Base-by-base conservation (phyloP, 441 rosid species). In the Daphne laureola region DNA sequence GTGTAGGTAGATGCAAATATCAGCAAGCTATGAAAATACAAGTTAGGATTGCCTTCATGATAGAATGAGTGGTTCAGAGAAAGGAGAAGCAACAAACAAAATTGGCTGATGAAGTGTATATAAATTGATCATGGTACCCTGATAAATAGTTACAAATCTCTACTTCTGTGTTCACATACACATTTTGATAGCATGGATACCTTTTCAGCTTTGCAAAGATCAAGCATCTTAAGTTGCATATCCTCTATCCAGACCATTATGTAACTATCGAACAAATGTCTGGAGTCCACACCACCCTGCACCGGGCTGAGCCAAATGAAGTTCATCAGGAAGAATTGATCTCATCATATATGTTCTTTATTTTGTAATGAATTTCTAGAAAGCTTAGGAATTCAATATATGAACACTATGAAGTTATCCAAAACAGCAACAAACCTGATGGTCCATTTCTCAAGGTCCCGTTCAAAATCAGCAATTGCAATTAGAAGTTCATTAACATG, bases 241-340 rank as follows among this genome's bases (percentile, higher is more conserved):
- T 92, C 98, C 77, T 92, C 87, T 51, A 92, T 82, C 96, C 96
- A 92, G 61, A 92, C 80, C 79, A 82, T 67, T 58, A 92, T 86
- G 77, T 88, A 89, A 75, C 73, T 49, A 12, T 92, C 83, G 62
- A 92, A 88, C 80, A 88, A 73, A 17, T 71, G 73, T 70, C 77
- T 80, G 7, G 96, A 84, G 54, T 84, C 90, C 51, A 88, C 76
- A 59, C 98, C 95, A 62, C 78, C 82, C 43, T 81, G 86, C 67
- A 83, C 88, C 12, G 72, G 80, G 68, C 98, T 92, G 87, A 54
- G 61, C 68, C 41, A 63, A 49, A 55, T 16, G 46, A 64, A 57
- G 17, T 49, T 9, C 38, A 31, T 31, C 38, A 31, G 38, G 38
- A 31, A 7, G 38, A 31, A 4, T 31, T 7, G 38, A 31, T 6